Conservation (phyloP, 2,329 filamentous ascomycete genomes). For the Aspergillus udagawae region DNA sequence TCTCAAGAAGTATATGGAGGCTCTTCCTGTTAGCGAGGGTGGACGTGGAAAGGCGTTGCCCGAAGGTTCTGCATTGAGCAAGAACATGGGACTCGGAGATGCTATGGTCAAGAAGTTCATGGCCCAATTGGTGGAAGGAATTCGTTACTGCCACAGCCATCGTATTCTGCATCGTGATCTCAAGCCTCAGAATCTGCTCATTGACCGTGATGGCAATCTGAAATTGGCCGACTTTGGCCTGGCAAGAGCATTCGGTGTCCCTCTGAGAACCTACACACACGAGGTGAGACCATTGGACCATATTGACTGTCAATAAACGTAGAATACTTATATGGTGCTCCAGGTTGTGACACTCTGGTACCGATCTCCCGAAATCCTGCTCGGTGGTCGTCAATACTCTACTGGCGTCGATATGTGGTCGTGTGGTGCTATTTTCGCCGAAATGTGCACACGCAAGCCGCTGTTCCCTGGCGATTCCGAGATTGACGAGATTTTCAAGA, state of each 20-base stretch:
- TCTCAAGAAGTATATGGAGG: constrained; percentile 95
- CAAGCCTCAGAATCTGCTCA: constrained; percentile 87
- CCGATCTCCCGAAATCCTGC: constrained; percentile 81
- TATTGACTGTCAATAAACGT: not conserved
- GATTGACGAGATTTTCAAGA: constrained; percentile 93
- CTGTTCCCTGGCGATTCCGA: constrained; percentile 90
- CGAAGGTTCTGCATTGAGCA: constrained; percentile 63
- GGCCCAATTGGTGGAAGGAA: constrained; percentile 77
- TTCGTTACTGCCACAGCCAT: constrained; percentile 85
- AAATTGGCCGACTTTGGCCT: constrained; percentile 90
- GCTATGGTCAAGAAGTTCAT: constrained; percentile 91
- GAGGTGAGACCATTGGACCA: constrained; percentile 50
- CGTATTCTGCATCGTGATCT: constrained; percentile 82
- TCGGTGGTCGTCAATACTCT: constrained; percentile 87
- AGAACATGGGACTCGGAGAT: constrained; percentile 69
- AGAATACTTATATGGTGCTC: constrained; percentile 5
- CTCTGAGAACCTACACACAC: constrained; percentile 86
- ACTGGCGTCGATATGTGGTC: constrained; percentile 97
- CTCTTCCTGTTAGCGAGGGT: constrained; percentile 76
- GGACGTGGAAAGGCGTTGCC: constrained; percentile 81
- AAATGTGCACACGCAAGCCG: constrained; percentile 93
- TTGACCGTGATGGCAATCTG: constrained; percentile 79
- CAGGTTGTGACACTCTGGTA: constrained; percentile 91
- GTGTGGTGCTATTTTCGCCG: constrained; percentile 88
- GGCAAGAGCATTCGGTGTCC: constrained; percentile 85